Percentiles rank a stretch among this genome's conserved stretches.
Conservation (phyloP, 768 basidiomycete species). For the Tulasnella sp. region DNA sequence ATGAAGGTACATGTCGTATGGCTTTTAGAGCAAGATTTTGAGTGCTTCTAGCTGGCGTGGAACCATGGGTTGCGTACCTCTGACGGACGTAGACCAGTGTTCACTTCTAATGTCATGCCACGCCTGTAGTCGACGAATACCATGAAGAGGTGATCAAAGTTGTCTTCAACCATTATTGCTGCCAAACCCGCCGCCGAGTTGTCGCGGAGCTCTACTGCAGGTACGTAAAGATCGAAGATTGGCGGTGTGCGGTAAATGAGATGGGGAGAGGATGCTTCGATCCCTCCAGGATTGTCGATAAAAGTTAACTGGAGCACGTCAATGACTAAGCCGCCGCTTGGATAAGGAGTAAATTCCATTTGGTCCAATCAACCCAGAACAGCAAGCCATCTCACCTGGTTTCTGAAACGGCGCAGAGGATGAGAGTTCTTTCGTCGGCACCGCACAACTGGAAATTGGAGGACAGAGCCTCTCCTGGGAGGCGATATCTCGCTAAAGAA, state of each 20-base stretch:
- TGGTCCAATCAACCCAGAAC: background rate
- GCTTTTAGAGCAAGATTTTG: background rate
- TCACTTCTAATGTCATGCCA: background rate
- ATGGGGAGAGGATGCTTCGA: conserved; percentile 5
- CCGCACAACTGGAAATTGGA: conserved; percentile 9
- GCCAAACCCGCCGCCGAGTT: background rate
- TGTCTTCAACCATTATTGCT: background rate
- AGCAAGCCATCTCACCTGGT: background rate
- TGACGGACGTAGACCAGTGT: background rate
- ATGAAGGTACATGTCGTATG: conserved; percentile 1
- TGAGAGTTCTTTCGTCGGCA: conserved; percentile 5
- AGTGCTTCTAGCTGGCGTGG: background rate
- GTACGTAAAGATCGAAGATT: background rate
- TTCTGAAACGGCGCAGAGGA: background rate
- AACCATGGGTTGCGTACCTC: background rate
- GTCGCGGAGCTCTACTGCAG: background rate
- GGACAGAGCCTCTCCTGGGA: background rate
- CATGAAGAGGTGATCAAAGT: background rate
- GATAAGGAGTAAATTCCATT: background rate
- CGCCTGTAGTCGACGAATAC: conserved; percentile 2
- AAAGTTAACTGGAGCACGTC: background rate
- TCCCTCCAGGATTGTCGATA: background rate
- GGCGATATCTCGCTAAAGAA: background rate
- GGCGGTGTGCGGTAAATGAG: background rate
- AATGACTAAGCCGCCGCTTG: background rate